A percentile compares a stretch with the other conserved stretches of the same genome.
Evolutionary conservation across 2,329 filamentous ascomycete genomes (phyloP).

Genomic region (Talaromyces marneffei): DNA sequence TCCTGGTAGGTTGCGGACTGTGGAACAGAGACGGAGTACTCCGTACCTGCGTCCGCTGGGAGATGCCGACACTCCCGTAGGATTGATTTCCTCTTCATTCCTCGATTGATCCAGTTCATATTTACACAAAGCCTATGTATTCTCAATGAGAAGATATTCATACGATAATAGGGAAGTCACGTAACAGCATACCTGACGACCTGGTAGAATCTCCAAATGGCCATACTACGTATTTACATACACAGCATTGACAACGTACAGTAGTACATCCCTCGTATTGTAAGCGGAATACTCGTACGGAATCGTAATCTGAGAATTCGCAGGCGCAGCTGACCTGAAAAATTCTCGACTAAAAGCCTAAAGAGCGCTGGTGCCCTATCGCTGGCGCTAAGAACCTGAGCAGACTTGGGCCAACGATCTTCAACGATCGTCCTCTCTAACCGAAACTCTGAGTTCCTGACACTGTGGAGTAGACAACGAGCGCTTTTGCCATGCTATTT

Average conservation of each 20-base stretch:
- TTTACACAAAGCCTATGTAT: neutral
- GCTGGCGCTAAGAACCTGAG: neutral
- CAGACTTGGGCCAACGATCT: neutral
- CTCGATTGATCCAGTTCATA: neutral
- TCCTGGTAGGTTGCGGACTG: neutral
- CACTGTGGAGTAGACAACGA: neutral
- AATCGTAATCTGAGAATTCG: too few relatives aligned
- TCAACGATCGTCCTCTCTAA: neutral
- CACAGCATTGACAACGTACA: too few relatives aligned
- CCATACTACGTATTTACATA: too few relatives aligned
- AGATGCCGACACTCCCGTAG: neutral
- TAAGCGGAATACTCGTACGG: neutral
- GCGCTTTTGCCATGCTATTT: neutral
- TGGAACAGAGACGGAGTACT: neutral
- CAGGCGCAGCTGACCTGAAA: conserved; percentile 10
- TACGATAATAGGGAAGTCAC: neutral
- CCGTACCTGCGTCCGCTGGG: conserved; percentile 9
- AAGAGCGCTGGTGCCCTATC: neutral
- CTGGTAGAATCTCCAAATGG: neutral
- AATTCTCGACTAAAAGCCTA: neutral
- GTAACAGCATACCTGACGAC: neutral
- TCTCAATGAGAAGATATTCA: neutral
- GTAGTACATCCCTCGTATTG: neutral
- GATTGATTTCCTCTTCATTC: neutral
- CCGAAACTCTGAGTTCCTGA: neutral